Evolutionary conservation across 176 grass and related monocot genomes (phyloP), one percentile per base, ranked within the genome.

Genomic region (Oryza nivara): DNA sequence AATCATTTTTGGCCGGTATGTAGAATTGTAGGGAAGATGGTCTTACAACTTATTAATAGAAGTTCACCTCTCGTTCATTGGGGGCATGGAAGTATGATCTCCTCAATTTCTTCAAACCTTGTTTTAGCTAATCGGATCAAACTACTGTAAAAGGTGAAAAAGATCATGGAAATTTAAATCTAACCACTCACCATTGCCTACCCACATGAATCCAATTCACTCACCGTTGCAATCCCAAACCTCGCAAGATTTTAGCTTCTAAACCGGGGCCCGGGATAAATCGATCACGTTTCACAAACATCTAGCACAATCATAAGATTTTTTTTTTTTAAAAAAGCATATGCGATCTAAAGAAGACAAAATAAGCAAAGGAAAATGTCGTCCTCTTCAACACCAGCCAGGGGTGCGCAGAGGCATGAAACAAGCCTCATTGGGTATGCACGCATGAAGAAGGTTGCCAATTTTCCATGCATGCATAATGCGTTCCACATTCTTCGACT

Each of bases 401-500:
- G 45, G 45, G 13, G 38, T 45, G 3, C 70, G 19, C 28, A 22
- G 17, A 87, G 85, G 78, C 78, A 63, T 82, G 72, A 76, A 87
- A 69, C 25, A 4, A 15, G 78, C 64, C 64, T 28, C 26, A 3
- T 20, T 70, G 35, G 25, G 20, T 46, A 1, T 35, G 45, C 34
- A 63, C 60, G 85, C 70, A 38, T 81, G 85, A 87, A 75, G 46
- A 41, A 41, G 40, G 54, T 58, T 58, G 54, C 17, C 63, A 63
- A 23, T 9, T 61, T 35, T 77, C 70, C 69, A 67, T 43, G 44
- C n/a, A 5, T 73, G 22, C 2, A 11, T 44, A 15, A 5, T 73
- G 34, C 4, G 7, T 44, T 58, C 46, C 22, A 32, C 45, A 23
- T 51, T 51, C 23, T 14, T 49, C 12, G 69, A 14, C 32, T 19